A percentile compares a stretch with the other conserved stretches of the same genome.
Evolutionary conservation across 345 rosid species (phyloP).

Genomic region (Camelina laxa): DNA sequence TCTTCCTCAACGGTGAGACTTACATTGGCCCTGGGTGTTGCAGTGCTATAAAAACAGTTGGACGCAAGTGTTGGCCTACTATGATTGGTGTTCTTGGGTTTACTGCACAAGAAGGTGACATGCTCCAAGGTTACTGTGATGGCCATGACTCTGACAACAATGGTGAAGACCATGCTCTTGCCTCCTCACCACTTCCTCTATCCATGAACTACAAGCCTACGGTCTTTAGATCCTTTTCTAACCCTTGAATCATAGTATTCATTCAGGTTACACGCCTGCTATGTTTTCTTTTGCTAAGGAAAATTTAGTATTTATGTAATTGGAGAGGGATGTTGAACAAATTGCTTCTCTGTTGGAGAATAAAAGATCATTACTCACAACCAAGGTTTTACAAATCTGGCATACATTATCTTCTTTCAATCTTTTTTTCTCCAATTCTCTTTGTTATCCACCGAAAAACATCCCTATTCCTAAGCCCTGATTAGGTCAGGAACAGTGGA

Average conservation of each 20-base stretch:
- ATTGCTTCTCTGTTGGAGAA: slow-evolving; percentile 22
- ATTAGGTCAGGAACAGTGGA: slow-evolving; percentile 2
- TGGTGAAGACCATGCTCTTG: slow-evolving; percentile 26
- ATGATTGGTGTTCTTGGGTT: slow-evolving; percentile 66
- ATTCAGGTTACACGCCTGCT: background rate
- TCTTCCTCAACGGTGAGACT: slow-evolving; percentile 79
- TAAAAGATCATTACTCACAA: slow-evolving; percentile 16
- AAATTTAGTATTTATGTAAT: slow-evolving; percentile 24
- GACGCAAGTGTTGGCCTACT: slow-evolving; percentile 65
- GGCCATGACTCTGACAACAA: slow-evolving; percentile 20
- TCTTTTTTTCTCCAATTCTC: slow-evolving; percentile 19
- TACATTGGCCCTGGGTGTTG: slow-evolving; percentile 68
- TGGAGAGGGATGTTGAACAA: slow-evolving; percentile 9
- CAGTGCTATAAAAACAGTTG: slow-evolving; percentile 58
- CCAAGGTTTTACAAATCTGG: slow-evolving; percentile 3
- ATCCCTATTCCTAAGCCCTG: slow-evolving; percentile 13
- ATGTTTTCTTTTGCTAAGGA: slow-evolving; percentile 3
- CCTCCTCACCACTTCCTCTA: slow-evolving; percentile 36
- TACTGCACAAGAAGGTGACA: slow-evolving; percentile 64
- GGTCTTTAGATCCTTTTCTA: slow-evolving; percentile 32
- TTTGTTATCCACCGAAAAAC: slow-evolving; percentile 8
- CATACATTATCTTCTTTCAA: background rate
- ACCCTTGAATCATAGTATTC: slow-evolving; percentile 16
- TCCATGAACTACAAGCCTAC: slow-evolving; percentile 25
- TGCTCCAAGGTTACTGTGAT: slow-evolving; percentile 77